Conservation (phyloP, 1,139 yeast genomes). For the Magnusiomyces fungicola region DNA sequence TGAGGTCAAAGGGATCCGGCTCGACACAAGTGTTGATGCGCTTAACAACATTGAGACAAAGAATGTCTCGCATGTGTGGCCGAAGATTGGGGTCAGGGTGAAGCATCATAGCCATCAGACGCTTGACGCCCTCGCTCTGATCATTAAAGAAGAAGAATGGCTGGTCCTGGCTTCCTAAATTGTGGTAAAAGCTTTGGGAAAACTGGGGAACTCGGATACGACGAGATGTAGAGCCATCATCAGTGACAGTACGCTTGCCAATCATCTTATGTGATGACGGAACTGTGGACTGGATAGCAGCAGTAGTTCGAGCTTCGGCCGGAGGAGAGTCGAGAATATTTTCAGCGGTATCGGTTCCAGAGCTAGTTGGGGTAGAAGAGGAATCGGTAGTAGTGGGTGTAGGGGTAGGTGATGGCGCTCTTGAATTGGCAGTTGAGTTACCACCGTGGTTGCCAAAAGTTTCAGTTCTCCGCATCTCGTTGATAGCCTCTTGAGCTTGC, state of each 20-base stretch:
- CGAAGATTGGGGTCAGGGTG: constrained; percentile 70
- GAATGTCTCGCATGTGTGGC: constrained; percentile 63
- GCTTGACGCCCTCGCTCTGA: constrained; percentile 26
- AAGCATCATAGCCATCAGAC: constrained; percentile 38
- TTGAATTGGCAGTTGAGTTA: neutral
- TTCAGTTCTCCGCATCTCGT: constrained; percentile 53
- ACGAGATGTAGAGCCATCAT: neutral
- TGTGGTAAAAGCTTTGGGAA: neutral
- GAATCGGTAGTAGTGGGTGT: neutral
- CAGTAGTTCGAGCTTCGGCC: neutral
- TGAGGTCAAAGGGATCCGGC: constrained; percentile 2
- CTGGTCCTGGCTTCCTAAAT: constrained; percentile 43
- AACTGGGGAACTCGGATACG: constrained; percentile 2
- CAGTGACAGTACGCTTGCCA: neutral
- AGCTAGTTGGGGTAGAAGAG: neutral
- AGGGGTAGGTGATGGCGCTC: neutral
- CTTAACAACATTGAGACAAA: constrained; percentile 22
- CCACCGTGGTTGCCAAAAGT: constrained; percentile 66
- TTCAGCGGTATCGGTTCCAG: neutral
- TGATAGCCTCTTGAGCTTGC: constrained; percentile 41
- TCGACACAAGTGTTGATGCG: neutral
- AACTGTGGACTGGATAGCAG: neutral
- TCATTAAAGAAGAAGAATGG: constrained; percentile 45
- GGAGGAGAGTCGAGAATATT: no score
- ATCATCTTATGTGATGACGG: neutral